Evolutionary conservation across 352 stramenopile genomes (phyloP).

Genomic region (Aphanomyces astaci): DNA sequence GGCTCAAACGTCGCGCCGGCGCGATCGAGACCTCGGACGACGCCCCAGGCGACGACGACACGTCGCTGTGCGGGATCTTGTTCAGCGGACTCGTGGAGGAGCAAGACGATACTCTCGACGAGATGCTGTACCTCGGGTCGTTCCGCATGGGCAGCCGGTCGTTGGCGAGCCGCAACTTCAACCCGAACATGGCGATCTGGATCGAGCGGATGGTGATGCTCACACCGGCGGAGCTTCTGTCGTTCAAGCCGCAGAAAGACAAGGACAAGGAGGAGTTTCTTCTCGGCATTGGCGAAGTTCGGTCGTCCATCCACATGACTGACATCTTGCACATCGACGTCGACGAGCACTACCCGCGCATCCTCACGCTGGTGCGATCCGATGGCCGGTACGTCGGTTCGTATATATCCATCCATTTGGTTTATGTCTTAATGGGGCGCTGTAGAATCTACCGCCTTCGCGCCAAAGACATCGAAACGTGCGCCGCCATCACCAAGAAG

Average conservation of each 20-base stretch:
- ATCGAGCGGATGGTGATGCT: constrained; percentile 75
- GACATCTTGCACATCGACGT: constrained; percentile 76
- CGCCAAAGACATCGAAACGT: constrained; percentile 53
- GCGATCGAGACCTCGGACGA: constrained; percentile 18
- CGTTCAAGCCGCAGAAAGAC: constrained; percentile 42
- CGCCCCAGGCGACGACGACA: not conserved
- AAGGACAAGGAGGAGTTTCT: constrained; percentile 33
- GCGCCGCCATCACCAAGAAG: constrained; percentile 39
- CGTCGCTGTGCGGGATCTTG: constrained; percentile 48
- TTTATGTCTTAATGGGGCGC: not conserved
- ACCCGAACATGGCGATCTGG: constrained; percentile 66
- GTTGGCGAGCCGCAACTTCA: constrained; percentile 62
- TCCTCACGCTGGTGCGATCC: constrained; percentile 66
- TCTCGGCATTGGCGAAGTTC: constrained; percentile 46
- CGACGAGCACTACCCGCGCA: constrained; percentile 59
- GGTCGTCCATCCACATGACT: constrained; percentile 58
- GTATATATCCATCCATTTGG: not conserved
- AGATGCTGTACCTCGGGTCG: constrained; percentile 66
- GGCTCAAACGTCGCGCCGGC: constrained; percentile 55
- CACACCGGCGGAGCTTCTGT: constrained; percentile 64
- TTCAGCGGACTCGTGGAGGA: constrained; percentile 67
- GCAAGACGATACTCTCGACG: constrained; percentile 69
- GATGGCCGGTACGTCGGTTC: constrained; percentile 36
- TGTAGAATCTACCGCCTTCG: constrained; percentile 49
- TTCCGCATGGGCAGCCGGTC: constrained; percentile 65